Evolutionary conservation across 192 early-diverging fungal species (phyloP), one percentile per base, ranked within the genome.

Genomic region (Rhizophagus prolifer): DNA sequence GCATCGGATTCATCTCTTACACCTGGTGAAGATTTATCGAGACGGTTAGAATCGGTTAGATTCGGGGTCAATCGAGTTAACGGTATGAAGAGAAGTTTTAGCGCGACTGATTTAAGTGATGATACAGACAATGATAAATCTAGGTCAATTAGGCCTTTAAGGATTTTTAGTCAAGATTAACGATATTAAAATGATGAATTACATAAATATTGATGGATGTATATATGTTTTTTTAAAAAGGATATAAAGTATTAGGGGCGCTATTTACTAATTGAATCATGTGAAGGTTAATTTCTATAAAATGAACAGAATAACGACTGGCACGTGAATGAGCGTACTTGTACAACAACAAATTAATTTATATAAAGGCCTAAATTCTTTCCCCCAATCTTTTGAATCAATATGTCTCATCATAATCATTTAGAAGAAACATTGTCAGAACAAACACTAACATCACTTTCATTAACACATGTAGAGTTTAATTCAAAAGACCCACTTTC

Each of bases 391-490:
- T 19, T 6, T 21, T 4, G 36, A 38, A 5, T 54, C 50, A 5
- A 16, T 21, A 54, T 54, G 50, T 54, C 50, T 5, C 50, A 54
- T 54, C 47, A 19, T 19, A 54, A 54, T 54, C 50, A 54, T 54
- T 21, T 54, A 54, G 50, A 54, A 54, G 50, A 54, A 54, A 21
- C 50, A 4, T 54, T 98, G 16, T 64, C 62, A 54, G 46, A 23
- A n/a, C 79, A 81, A 28, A 73, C 80, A 28, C 76, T 88, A 7
- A 86, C 86, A 16, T 85, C 93, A 1, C 81, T 95, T 36, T 88
- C 89, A 26, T 80, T 93, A 12, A 94, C 93, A 2, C 90, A 91
- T 74, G 91, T 95, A 59, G 85, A 91, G 61, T 95, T 90, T 81
- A 78, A 87, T 58, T 78, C 80, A 38, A 36, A 75, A 26, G 91